Conservation (phyloP, 1,139 yeast species). For the Keqinozyma sinolaborantium region DNA sequence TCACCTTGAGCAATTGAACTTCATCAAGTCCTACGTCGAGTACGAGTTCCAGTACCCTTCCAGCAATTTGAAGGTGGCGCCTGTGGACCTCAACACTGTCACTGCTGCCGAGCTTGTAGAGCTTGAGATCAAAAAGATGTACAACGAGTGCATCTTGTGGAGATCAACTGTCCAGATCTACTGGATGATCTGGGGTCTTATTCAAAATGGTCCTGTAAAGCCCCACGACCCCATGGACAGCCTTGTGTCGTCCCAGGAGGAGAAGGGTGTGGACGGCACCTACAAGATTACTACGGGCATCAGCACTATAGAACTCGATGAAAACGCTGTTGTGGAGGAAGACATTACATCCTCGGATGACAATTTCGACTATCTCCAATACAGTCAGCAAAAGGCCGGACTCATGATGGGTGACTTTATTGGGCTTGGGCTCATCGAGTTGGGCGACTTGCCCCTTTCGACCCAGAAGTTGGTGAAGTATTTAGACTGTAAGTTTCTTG, state of each 20-base stretch:
- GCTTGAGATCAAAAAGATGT: constrained; percentile 53
- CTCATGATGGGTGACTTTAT: constrained; percentile 74
- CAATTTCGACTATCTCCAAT: constrained; percentile 74
- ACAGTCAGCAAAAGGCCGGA: constrained; percentile 71
- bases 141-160: constrained; percentile 72
- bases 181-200: constrained; percentile 93
- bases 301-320: constrained; percentile 25
- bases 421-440: constrained; percentile 51
- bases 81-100: constrained; percentile 14
- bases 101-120: constrained; percentile 34
- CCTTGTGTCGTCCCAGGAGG: constrained; percentile 12
- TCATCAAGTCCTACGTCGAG: constrained; percentile 70
- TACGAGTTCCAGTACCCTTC: constrained; percentile 43
- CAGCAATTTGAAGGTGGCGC: constrained; percentile 21
- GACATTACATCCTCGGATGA: constrained; percentile 51
- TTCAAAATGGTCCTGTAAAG: constrained; percentile 57
- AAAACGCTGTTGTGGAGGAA: constrained; percentile 24
- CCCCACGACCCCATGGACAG: constrained; percentile 9
- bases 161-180: constrained; percentile 73
- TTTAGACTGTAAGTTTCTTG: constrained; percentile 35
- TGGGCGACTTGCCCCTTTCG: constrained; percentile 25
- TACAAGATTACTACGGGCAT: constrained; percentile 37
- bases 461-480: constrained; percentile 28
- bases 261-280: constrained; percentile 34
- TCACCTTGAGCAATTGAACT: constrained; percentile 62